Evolutionary conservation across 129 eudicot species (phyloP).

Genomic region (Flaveria trinervia): DNA sequence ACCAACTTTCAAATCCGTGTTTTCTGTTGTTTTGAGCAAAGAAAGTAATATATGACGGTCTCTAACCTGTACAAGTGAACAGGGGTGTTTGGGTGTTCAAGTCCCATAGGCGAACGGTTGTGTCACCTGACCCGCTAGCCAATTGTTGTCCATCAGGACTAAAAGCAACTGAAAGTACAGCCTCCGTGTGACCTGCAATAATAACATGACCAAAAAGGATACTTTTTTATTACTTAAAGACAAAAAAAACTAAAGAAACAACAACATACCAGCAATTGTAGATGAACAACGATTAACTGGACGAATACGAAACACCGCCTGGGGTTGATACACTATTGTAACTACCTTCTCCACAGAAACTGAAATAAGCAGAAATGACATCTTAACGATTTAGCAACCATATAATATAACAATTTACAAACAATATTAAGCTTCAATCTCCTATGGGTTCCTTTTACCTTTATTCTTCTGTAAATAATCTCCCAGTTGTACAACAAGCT

Average conservation of each 20-base stretch:
- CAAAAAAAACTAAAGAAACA: background rate
- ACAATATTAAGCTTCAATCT: too few relatives aligned
- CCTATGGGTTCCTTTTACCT: constrained; percentile 35
- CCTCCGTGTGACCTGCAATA: constrained; percentile 84
- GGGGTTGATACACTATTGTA: constrained; percentile 90
- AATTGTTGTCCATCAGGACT: constrained; percentile 96
- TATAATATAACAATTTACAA: background rate
- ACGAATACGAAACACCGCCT: constrained; percentile 92
- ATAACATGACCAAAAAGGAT: constrained; percentile 4
- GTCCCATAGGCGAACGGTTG: constrained; percentile 98
- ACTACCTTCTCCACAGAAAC: constrained; percentile 98
- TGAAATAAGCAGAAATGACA: constrained; percentile 28
- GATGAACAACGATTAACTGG: constrained; percentile 98
- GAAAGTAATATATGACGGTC: background rate
- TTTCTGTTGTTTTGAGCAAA: constrained; percentile 11
- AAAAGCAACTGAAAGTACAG: constrained; percentile 93
- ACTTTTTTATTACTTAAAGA: background rate
- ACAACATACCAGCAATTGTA: constrained; percentile 76
- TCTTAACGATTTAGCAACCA: constrained; percentile 12
- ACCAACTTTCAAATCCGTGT: background rate
- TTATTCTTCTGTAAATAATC: constrained; percentile 75
- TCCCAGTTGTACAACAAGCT: constrained; percentile 76
- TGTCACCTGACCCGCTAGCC: constrained; percentile 99
- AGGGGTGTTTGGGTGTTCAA: constrained; percentile 89
- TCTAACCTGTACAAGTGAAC: constrained; percentile 88